These are phyloP conservation scores for Dryas drummondii DNA, from an alignment of 306 rosid species.

Conservation along the genomic window DNA sequence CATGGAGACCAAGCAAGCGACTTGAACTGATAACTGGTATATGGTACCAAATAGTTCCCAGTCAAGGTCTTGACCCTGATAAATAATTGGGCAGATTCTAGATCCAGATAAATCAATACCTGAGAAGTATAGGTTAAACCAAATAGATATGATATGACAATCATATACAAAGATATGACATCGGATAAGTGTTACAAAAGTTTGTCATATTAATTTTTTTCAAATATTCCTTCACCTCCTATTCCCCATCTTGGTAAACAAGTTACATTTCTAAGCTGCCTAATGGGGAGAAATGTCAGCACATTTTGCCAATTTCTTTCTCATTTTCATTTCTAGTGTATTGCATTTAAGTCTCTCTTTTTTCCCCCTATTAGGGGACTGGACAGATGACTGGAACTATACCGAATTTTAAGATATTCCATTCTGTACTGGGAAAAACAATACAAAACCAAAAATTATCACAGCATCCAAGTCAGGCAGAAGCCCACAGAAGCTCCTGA, in stretches of 20 bases:
- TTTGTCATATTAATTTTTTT: too few species aligned
- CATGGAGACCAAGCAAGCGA: neutral
- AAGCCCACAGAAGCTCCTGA: neutral
- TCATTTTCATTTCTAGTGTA: conserved; percentile 1
- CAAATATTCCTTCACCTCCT: neutral
- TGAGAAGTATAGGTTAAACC: conserved; percentile 11
- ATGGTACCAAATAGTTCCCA: conserved; percentile 7
- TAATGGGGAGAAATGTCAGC: neutral
- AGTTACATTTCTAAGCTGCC: neutral
- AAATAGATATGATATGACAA: neutral
- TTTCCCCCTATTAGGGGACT: neutral
- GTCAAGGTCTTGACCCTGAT: conserved; percentile 6
- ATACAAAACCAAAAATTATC: neutral
- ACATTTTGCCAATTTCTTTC: neutral
- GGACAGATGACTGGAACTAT: neutral
- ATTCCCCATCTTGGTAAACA: neutral
- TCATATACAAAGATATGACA: neutral
- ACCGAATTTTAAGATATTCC: neutral
- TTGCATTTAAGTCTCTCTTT: neutral
- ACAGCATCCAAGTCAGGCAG: neutral
- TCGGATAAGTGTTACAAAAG: neutral
- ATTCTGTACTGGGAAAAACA: neutral
- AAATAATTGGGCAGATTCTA: conserved; percentile 2
- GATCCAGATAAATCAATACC: conserved; percentile 15
- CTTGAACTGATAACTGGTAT: neutral